Evolutionary conservation across 805 yeast species (phyloP).

Genomic region (Sungouiozyma intestinalis): DNA sequence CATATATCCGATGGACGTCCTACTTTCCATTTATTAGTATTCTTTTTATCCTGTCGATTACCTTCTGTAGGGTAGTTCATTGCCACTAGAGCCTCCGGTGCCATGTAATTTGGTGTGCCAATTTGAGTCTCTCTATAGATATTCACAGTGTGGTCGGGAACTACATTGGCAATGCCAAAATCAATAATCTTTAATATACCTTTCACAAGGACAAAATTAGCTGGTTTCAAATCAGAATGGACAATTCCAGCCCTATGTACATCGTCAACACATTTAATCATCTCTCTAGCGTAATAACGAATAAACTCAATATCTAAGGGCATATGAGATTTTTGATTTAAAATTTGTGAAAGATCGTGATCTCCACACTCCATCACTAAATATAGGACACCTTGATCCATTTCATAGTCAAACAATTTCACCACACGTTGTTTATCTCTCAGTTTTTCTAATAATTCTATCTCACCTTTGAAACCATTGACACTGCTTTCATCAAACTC

Average conservation of each 20-base stretch:
- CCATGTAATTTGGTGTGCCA: slow-evolving; percentile 97
- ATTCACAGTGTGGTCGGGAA: slow-evolving; percentile 85
- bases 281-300: slow-evolving; percentile 65
- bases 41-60: slow-evolving; percentile 5
- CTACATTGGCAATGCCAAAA: slow-evolving; percentile 92
- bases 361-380: slow-evolving; percentile 95
- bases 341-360: slow-evolving; percentile 73
- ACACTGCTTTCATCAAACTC: slow-evolving; percentile 69
- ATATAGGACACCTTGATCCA: slow-evolving; percentile 50
- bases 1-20: slow-evolving; percentile 95
- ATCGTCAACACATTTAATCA: slow-evolving; percentile 70
- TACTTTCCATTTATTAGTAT: slow-evolving; percentile 47
- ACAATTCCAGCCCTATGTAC: slow-evolving; percentile 85
- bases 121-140: slow-evolving; percentile 82
- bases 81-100: slow-evolving; percentile 82
- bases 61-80: slow-evolving; percentile 29
- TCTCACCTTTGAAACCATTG: slow-evolving; percentile 81
- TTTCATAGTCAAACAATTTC: slow-evolving; percentile 60
- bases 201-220: slow-evolving; percentile 66
- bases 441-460: slow-evolving; percentile 56
- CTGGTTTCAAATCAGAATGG: slow-evolving; percentile 68
- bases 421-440: slow-evolving; percentile 64
- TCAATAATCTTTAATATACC: slow-evolving; percentile 85
- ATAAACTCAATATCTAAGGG: slow-evolving; percentile 67
- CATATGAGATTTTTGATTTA: slow-evolving; percentile 38